These are phyloP conservation scores for Neurospora sp. DNA, from an alignment of 495 filamentous ascomycete species.

Conservation along the genomic window DNA sequence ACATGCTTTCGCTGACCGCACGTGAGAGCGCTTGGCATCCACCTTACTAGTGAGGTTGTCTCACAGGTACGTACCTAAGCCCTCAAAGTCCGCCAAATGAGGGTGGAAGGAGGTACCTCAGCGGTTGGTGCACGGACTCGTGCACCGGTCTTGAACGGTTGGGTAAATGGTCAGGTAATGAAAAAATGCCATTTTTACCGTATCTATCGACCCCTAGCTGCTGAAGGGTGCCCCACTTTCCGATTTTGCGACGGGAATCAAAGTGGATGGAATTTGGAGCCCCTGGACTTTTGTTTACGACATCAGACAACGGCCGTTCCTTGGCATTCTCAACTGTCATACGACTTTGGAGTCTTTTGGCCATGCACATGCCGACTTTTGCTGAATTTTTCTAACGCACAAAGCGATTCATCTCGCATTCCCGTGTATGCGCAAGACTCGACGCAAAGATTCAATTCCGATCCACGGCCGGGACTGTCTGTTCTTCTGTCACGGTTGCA, in stretches of 20 bases:
- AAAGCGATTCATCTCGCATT: neutral
- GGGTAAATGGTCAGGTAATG: too few relatives aligned
- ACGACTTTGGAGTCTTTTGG: neutral
- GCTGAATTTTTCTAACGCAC: neutral
- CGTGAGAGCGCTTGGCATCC: too few relatives aligned
- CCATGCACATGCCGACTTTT: neutral
- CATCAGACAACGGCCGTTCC: neutral
- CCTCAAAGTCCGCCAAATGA: too few relatives aligned
- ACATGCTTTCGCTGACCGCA: too few relatives aligned
- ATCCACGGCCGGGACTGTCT: neutral
- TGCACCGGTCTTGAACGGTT: too few relatives aligned
- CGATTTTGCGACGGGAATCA: neutral
- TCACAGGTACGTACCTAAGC: too few relatives aligned
- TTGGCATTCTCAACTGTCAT: neutral
- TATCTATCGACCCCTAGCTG: too few relatives aligned
- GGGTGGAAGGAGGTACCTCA: too few relatives aligned
- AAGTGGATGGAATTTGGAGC: neutral
- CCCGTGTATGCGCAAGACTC: neutral
- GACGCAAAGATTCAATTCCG: neutral
- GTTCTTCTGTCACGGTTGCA: neutral
- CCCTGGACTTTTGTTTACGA: neutral
- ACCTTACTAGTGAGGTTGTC: too few relatives aligned
- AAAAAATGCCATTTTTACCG: too few relatives aligned
- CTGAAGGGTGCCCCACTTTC: neutral
- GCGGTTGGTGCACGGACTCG: too few relatives aligned